A percentile compares a stretch with the other conserved stretches of the same genome.
These are phyloP conservation scores for Lyophyllum shimeji DNA, from an alignment of 768 basidiomycete species.

Conservation along the genomic window DNA sequence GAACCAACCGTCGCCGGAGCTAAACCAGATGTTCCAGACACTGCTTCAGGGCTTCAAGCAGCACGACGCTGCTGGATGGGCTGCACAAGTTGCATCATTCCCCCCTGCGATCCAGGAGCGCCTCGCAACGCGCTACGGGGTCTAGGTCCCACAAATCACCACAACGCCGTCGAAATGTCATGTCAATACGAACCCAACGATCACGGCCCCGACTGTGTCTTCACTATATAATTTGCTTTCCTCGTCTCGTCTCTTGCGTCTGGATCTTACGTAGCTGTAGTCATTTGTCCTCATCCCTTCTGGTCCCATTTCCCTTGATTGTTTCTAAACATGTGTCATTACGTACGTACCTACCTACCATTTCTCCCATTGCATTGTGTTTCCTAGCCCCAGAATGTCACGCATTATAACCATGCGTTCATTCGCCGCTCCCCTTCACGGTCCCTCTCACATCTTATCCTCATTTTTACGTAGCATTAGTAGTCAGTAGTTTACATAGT, in stretches of 20 bases:
- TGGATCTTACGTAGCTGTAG: constrained; percentile 46
- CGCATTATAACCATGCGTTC: not conserved
- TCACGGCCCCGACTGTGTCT: constrained; percentile 1
- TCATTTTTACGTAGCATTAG: constrained; percentile 53
- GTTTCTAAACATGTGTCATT: constrained; percentile 8
- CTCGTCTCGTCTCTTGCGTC: constrained; percentile 44
- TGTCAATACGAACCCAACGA: not conserved
- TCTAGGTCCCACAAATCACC: constrained; percentile 40
- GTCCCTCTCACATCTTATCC: constrained; percentile 33
- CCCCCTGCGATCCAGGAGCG: constrained; percentile 89
- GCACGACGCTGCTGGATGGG: constrained; percentile 85
- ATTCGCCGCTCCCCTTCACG: constrained; percentile 1
- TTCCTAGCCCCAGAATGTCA: constrained; percentile 13
- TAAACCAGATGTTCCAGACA: constrained; percentile 93
- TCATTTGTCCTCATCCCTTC: constrained; percentile 17
- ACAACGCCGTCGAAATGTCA: not conserved
- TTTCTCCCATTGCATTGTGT: constrained; percentile 13
- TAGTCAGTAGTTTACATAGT: constrained; percentile 39
- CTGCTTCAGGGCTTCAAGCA: constrained; percentile 88
- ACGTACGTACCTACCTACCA: constrained; percentile 6
- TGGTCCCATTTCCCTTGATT: constrained; percentile 3
- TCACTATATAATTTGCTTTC: constrained; percentile 21
- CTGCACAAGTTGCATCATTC: constrained; percentile 76
- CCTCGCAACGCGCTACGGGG: constrained; percentile 82
- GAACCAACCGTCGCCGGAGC: constrained; percentile 87